Evolutionary conservation across 495 filamentous ascomycete species (phyloP).

Genomic region (Diplogelasinospora grovesii): DNA sequence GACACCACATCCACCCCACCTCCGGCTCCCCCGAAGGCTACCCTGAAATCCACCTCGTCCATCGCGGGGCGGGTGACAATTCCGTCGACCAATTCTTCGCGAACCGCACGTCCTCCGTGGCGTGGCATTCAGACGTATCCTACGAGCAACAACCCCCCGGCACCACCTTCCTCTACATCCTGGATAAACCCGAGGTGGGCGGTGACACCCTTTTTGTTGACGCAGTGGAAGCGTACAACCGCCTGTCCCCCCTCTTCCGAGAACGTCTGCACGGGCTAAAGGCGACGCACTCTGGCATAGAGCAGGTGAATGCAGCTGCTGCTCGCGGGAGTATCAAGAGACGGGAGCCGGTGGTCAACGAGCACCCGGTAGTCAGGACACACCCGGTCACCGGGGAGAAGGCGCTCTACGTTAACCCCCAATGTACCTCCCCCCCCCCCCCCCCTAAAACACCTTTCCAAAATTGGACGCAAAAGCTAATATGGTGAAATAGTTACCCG

Average conservation of each 20-base stretch:
- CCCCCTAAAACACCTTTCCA: no score
- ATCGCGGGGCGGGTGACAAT: slow-evolving; percentile 61
- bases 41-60: slow-evolving; percentile 74
- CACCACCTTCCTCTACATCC: slow-evolving; percentile 73
- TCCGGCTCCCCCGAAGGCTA: slow-evolving; percentile 62
- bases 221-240: slow-evolving; percentile 67
- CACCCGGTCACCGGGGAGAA: slow-evolving; percentile 82
- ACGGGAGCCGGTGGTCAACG: slow-evolving; percentile 61
- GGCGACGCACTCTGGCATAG: slow-evolving; percentile 66
- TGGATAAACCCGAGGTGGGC: slow-evolving; percentile 68
- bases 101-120: slow-evolving; percentile 58
- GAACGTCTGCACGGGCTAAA: slow-evolving; percentile 70
- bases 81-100: slow-evolving; percentile 52
- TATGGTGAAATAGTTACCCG: slow-evolving; percentile 50
- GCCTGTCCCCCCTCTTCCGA: slow-evolving; percentile 64
- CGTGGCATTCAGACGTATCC: slow-evolving; percentile 78
- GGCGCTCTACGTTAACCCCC: slow-evolving; percentile 76
- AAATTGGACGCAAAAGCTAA: slow-evolving; percentile 10
- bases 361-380: slow-evolving; percentile 73
- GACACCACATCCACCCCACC: slow-evolving; percentile 75
- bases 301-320: slow-evolving; percentile 57
- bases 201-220: slow-evolving; percentile 75
- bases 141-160: slow-evolving; percentile 83
- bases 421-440: slow-evolving; percentile 61
- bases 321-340: slow-evolving; percentile 55